Evolutionary conservation across 176 grass and related monocot species (phyloP), one percentile per base, ranked within the genome.

Genomic region (Paspalum notatum): DNA sequence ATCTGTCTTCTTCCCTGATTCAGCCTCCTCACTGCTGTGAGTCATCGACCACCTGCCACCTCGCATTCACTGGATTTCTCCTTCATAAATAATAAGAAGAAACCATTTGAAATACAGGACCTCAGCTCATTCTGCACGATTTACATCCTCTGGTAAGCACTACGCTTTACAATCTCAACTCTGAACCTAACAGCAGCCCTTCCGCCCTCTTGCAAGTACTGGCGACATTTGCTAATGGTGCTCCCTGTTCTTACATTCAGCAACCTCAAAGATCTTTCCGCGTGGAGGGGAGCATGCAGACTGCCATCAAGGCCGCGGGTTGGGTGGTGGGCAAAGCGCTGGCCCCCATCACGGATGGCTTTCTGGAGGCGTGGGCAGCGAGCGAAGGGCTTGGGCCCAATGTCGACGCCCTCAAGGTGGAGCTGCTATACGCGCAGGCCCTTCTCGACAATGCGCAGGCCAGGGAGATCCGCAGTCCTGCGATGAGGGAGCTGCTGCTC

Each of bases 321-420:
- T 85, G 83, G 75, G 75, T 72, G 38, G 11, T 85, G 3, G 57
- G 57, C 57, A 79, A 79, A 68, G 76, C 83, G 0, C 8, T 85
- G 47, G 5, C 1, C 58, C 45, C 56, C 0, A 2, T 73, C 0
- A 3, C 37, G 0, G 76, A 62, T 1, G 22, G 56, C 12, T 5
- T 88, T 13, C 24, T 84, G 24, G 80, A 84, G 74, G 67, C 40
- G 0, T 88, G 86, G 86, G 81, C 58, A 14, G 82, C 65, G 11
- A 77, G 66, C 26, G 1, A 2, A 0, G 47, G 5, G 2, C 80
- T 88, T 0, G 86, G 81, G 5, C 6, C 22, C 9, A 68, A 84
- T 15, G 8, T 88, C 4, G 44, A 66, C 14, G 38, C 5, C 0
- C 57, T 88, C 49, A 84, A 61, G 75, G 22, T 43, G 45, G 25